A percentile compares a stretch with the other conserved stretches of the same genome.
Conservation (phyloP, 257 asterid species). For the Thymus mandschuricus region DNA sequence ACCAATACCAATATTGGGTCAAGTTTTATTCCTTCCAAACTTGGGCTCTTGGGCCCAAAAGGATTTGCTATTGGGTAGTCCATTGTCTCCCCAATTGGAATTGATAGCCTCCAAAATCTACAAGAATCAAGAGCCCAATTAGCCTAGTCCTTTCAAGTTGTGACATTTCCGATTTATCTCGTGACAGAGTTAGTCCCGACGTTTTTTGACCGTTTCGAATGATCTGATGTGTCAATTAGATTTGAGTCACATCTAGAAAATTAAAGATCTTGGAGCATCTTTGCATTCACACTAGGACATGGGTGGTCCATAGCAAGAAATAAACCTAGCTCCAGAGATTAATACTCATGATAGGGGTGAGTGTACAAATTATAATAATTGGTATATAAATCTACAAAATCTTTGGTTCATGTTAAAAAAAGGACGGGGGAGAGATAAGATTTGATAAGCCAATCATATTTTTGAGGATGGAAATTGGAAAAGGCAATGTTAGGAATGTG, state of each 20-base stretch:
- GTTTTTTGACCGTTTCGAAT: conserved; percentile 1
- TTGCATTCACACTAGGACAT: conserved; percentile 7
- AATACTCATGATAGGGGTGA: too few species aligned
- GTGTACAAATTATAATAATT: too few species aligned
- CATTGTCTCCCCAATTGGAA: conserved; percentile 53
- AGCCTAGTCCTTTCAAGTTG: too few species aligned
- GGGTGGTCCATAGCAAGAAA: neutral
- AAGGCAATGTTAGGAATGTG: conserved; percentile 25
- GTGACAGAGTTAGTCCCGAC: too few species aligned
- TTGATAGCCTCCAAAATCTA: conserved; percentile 77
- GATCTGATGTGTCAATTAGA: neutral
- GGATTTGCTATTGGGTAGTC: conserved; percentile 75
- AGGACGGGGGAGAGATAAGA: conserved; percentile 30
- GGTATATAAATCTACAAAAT: conserved; percentile 23
- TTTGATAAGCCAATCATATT: conserved; percentile 29
- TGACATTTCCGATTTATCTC: too few species aligned
- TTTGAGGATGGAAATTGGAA: too few species aligned
- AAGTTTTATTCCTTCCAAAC: conserved; percentile 39
- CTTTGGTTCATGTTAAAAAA: conserved; percentile 18
- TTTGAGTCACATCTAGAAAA: too few species aligned
- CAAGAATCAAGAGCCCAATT: too few species aligned
- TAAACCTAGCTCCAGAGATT: conserved; percentile 16
- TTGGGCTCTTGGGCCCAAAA: conserved; percentile 67
- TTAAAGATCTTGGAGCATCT: conserved; percentile 23
- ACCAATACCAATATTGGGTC: conserved; percentile 66